Evolutionary conservation across 371 early-diverging fungal genomes (phyloP), one percentile per base, ranked within the genome.

Genomic region (Lichtheimia corymbifera): DNA sequence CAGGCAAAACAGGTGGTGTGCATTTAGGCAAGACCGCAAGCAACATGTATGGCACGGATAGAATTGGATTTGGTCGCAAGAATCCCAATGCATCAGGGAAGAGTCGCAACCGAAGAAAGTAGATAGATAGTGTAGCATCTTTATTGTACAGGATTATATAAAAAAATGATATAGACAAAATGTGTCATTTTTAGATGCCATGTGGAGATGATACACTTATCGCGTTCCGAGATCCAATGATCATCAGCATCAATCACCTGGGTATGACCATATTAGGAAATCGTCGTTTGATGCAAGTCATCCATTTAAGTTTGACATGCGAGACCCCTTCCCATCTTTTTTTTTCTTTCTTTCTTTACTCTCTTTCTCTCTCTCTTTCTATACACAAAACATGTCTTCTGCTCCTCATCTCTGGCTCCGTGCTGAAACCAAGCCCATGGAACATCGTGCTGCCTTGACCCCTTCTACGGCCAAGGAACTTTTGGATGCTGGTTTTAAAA

Each of bases 391-490:
- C 40, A 61, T 61, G 61, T 49, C 61, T 47, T 49, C 61, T 47
- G 57, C 55, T 59, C 81, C 81, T 79, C 94, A 97, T 71, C 88
- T 97, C 59, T 96, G 96, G 97, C 89, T 98, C 58, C 90, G 98
- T 68, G 94, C 95, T 54, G 98, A 98, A 78, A 94, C 95, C 65
- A 98, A 98, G 90, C 89, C 91, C 52, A 91, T 93, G 82, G 98
- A 98, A 84, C 92, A 93, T 74, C 87, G 98, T 59, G 92, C 95
- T 55, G 95, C 95, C 35, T 83, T 98, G 65, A 94, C 98, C 18
- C 98, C 98, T 42, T 76, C 83, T 41, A 88, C 87, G 50, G 88
- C 88, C 79, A 88, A 91, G 76, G 82, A 68, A 41, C 81, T 94
- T 18, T 74, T 97, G 60, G 85, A 85, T 55, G 78, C 84, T 58